Evolutionary conservation across 2,329 filamentous ascomycete species (phyloP), one percentile per base, ranked within the genome.

Genomic region (Colletotrichum spinosum): DNA sequence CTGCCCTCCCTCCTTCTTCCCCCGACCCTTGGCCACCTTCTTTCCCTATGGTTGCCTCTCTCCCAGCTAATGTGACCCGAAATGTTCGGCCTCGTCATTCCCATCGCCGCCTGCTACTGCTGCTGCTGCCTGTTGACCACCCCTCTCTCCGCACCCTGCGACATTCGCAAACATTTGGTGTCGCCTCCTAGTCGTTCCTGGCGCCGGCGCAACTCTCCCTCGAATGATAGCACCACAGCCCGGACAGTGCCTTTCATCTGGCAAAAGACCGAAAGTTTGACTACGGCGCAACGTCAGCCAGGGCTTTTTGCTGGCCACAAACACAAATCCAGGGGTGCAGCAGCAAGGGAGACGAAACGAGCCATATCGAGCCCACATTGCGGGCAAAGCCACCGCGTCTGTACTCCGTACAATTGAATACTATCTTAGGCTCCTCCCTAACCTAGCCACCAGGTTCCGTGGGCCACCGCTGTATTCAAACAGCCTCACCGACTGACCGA

Each of bases 401-500:
- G 25, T 25, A 25, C 25, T 25, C 25, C 25, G 25, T 25, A 25
- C 25, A 25, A 25, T 5, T 25, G 25, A 25, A 25, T 25, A 4
- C 25, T 25, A 25, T 25, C 25, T 25, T 25, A 25, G 25, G 25
- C 25, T 25, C 25, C 25, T 25, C 25, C 25, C 25, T 25, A 25
- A 25, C 25, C 25, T 25, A 25, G 25, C 25, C 35, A 35, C 41
- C 46, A 46, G 17, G 34, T n/a, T 51, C 15, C 33, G 12, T 38
- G 17, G 12, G 13, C 35, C n/a, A 55, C 12, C 51, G 44, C 46
- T 50, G 25, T 25, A 58, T 8, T 41, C 35, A 37, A 44, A 38
- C 48, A 54, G 52, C 42, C 52, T 57, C 58, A 57, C 58, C 63
- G 58, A 66, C 25, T 25, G 25, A 25, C 25, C 25, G 25, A 25